Conservation (phyloP, 495 filamentous ascomycete species). For the Umbilicaria muhlenbergii region DNA sequence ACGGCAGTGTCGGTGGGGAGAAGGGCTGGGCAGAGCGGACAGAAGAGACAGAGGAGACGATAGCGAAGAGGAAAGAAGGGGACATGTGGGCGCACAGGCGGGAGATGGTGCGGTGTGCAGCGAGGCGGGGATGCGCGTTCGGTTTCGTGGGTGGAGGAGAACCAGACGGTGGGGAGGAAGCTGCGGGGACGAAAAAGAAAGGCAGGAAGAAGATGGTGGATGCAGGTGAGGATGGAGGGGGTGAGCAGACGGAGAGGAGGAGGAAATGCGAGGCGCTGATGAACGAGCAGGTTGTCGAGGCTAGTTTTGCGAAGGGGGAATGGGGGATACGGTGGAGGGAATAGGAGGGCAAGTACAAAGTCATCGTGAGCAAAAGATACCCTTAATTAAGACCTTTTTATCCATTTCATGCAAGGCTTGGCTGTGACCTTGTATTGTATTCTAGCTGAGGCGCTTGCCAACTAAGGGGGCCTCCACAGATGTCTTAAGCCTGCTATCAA, state of each 20-base stretch:
- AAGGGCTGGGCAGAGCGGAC: constrained; percentile 24
- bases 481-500: no score
- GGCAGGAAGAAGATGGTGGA: constrained; percentile 13
- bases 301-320: constrained; percentile 30
- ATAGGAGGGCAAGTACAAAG: background rate
- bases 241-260: background rate
- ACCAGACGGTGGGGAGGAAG: background rate
- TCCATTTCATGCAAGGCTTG: no score
- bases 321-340: constrained; percentile 31
- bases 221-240: background rate
- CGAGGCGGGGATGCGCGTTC: constrained; percentile 29
- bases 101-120: constrained; percentile 27
- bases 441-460: no score
- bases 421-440: no score
- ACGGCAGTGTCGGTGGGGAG: constrained; percentile 27
- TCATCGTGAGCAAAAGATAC: no score
- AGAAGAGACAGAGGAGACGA: constrained; percentile 21
- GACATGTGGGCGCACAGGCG: constrained; percentile 9
- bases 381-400: no score
- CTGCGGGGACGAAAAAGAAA: background rate
- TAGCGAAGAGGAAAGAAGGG: constrained; percentile 10
- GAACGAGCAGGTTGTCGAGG: constrained; percentile 27
- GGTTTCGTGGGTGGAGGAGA: constrained; percentile 15
- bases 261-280: constrained; percentile 13
- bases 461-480: no score